Evolutionary conservation across 2,329 filamentous ascomycete genomes (phyloP).

Genomic region (Neonectria magnoliae): DNA sequence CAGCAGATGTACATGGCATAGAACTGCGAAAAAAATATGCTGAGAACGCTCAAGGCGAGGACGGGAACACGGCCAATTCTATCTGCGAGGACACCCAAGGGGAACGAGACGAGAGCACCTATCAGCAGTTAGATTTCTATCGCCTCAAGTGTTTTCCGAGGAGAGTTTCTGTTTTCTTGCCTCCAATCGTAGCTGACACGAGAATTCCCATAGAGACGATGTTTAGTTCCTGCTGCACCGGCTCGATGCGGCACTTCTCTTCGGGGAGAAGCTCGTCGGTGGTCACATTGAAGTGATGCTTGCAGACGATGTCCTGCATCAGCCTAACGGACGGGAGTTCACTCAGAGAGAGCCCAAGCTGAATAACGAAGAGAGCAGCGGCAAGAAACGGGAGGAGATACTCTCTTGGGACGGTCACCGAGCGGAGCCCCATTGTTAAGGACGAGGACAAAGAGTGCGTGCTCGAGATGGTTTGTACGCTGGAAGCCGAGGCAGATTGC

Average conservation of each 20-base stretch:
- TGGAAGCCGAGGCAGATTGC: background rate
- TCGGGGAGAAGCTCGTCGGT: constrained; percentile 27
- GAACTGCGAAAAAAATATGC: constrained; percentile 37
- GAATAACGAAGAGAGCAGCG: constrained; percentile 36
- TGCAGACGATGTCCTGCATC: constrained; percentile 42
- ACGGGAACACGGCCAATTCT: constrained; percentile 38
- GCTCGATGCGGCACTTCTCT: constrained; percentile 28
- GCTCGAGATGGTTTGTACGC: background rate
- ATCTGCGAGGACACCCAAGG: constrained; percentile 38
- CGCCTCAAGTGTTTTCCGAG: background rate
- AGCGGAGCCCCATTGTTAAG: constrained; percentile 21
- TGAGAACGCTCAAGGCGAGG: constrained; percentile 37
- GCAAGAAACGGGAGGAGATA: constrained; percentile 38
- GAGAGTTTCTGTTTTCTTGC: constrained; percentile 8
- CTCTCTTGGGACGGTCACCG: constrained; percentile 24
- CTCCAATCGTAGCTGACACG: constrained; percentile 32
- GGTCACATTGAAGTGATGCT: constrained; percentile 13
- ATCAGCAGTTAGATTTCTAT: constrained; percentile 4
- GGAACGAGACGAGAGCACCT: constrained; percentile 38
- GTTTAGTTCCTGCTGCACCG: constrained; percentile 39
- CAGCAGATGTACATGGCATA: constrained; percentile 35
- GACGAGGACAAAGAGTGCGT: background rate
- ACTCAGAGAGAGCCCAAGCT: constrained; percentile 38
- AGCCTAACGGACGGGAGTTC: constrained; percentile 35
- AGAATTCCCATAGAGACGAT: constrained; percentile 33